Percentiles rank a stretch among this genome's conserved stretches.
Conservation (phyloP, 805 yeast species). For the Monosporozyma unispora region DNA sequence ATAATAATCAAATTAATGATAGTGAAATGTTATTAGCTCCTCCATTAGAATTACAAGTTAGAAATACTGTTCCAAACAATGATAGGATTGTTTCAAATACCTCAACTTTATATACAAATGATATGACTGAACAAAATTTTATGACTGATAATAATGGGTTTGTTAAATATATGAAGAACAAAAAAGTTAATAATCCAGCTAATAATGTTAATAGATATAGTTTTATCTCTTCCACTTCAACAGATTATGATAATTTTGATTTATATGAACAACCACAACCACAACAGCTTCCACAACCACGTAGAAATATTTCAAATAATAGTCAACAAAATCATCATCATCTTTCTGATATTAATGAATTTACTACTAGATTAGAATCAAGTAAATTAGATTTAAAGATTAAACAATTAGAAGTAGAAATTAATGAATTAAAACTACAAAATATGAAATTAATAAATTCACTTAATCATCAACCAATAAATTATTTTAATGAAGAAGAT, state of each 20-base stretch:
- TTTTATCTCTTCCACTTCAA: conserved; percentile 26
- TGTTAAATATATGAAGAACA: conserved; percentile 5
- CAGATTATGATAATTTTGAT: conserved; percentile 18
- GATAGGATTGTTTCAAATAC: conserved; percentile 7
- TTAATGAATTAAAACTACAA: conserved; percentile 27
- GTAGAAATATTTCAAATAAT: background rate
- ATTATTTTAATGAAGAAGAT: conserved; percentile 20
- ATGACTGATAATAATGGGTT: conserved; percentile 8
- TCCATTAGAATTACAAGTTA: background rate
- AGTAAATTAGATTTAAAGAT: conserved; percentile 21
- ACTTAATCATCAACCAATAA: conserved; percentile 8
- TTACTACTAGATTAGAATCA: conserved; percentile 2
- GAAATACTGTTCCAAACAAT: background rate
- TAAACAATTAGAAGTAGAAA: conserved; percentile 27
- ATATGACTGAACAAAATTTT: background rate
- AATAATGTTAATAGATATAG: conserved; percentile 22
- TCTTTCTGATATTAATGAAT: background rate
- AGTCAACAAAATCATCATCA: background rate
- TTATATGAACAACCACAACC: conserved; percentile 3
- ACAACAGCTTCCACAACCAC: background rate
- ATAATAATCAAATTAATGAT: background rate
- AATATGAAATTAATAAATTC: conserved; percentile 28
- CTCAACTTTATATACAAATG: conserved; percentile 5
- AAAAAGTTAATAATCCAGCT: conserved; percentile 7
- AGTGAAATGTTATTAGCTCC: background rate